Percentiles rank a stretch among this genome's conserved stretches.
These are phyloP conservation scores for Verticillium klebahnii DNA, from an alignment of 2,329 filamentous ascomycete species.

Conservation along the genomic window DNA sequence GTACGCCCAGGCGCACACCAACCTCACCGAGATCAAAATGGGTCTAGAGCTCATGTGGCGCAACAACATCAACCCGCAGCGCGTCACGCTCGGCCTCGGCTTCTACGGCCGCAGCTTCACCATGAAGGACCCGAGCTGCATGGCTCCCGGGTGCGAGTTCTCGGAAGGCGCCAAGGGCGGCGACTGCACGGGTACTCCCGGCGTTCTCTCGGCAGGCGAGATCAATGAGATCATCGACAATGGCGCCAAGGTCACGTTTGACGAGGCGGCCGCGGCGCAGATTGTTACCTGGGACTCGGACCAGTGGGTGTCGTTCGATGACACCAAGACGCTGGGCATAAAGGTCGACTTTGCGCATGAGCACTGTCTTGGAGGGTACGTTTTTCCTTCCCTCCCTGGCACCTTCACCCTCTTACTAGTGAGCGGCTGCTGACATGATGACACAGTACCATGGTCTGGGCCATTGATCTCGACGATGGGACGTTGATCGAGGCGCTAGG, in stretches of 20 bases:
- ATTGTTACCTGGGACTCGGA: conserved; percentile 22
- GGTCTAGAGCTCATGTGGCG: conserved; percentile 43
- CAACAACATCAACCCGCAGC: conserved; percentile 32
- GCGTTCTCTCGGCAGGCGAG: conserved; percentile 26
- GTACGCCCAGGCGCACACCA: conserved; percentile 34
- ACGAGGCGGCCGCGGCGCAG: conserved; percentile 24
- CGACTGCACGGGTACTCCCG: conserved; percentile 20
- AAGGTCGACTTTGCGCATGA: conserved; percentile 25
- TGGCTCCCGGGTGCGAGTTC: conserved; percentile 23
- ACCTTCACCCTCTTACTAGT: too few species aligned
- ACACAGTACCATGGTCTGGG: conserved; percentile 21
- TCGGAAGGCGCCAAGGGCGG: conserved; percentile 17
- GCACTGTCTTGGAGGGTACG: conserved; percentile 19
- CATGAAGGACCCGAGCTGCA: conserved; percentile 18
- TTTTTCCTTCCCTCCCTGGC: too few species aligned
- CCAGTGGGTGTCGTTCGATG: conserved; percentile 34
- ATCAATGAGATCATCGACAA: conserved; percentile 22
- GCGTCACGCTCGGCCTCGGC: conserved; percentile 37
- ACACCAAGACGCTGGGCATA: conserved; percentile 24
- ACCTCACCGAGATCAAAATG: conserved; percentile 41
- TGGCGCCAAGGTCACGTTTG: conserved; percentile 10
- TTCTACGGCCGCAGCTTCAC: conserved; percentile 38
- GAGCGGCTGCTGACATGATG: too few species aligned
- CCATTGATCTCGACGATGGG: conserved; percentile 13
- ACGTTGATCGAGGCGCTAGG: too few species aligned